Percentiles rank a stretch among this genome's conserved stretches.
Conservation (phyloP, 73 alveolate genomes). For the Paramecium caudatum region DNA sequence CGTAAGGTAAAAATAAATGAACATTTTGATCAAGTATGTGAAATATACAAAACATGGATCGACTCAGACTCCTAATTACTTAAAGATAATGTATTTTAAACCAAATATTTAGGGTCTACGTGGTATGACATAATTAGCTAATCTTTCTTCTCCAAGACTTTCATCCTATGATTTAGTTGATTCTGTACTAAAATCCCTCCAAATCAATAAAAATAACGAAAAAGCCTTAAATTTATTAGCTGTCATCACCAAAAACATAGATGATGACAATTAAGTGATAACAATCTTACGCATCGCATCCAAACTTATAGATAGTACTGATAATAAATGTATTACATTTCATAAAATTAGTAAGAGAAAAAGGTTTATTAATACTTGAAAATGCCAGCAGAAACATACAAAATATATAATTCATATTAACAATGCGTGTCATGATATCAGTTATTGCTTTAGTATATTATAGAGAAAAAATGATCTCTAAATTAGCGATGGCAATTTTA, state of each 20-base stretch:
- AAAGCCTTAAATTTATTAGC: not conserved
- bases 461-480: conserved; percentile 25
- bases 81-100: not conserved
- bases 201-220: not conserved
- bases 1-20: not conserved
- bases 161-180: not conserved
- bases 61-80: not conserved
- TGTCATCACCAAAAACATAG: not conserved
- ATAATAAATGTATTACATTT: conserved; percentile 29
- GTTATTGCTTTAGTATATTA: not conserved
- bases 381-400: conserved; percentile 29
- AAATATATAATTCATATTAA: conserved; percentile 1
- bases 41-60: conserved; percentile 52
- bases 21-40: conserved; percentile 30
- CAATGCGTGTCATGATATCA: conserved; percentile 4
- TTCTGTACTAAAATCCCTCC: not conserved
- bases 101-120: conserved; percentile 1
- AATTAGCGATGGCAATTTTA: not conserved
- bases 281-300: conserved; percentile 15
- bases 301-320: conserved; percentile 2
- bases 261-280: conserved; percentile 37
- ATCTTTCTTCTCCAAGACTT: not conserved
- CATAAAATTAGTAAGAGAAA: not conserved
- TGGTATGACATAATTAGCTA: conserved; percentile 19
- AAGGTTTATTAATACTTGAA: conserved; percentile 31